These are phyloP conservation scores for Litsea cubeba DNA, from an alignment of 164 flowering plant genomes.

Conservation along the genomic window DNA sequence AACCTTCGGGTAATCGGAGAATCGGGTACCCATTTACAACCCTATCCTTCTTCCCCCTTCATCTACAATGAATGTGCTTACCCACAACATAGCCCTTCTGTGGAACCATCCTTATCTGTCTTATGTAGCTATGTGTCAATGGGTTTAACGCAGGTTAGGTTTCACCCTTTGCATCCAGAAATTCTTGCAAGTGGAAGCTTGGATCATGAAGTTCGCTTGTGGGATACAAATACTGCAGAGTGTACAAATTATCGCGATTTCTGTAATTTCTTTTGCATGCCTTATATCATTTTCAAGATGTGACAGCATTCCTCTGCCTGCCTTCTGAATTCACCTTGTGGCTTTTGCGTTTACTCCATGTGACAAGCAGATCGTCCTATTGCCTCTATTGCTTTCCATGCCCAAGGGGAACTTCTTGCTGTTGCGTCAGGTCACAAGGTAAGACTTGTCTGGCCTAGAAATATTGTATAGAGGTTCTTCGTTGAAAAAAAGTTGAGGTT, in stretches of 20 bases:
- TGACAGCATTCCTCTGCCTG: too few species aligned
- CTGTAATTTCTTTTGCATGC: constrained; percentile 40
- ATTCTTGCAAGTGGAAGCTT: constrained; percentile 96
- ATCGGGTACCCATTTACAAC: too few species aligned
- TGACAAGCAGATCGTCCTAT: constrained; percentile 76
- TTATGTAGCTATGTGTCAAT: background rate
- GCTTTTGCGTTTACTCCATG: background rate
- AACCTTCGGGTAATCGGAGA: too few species aligned
- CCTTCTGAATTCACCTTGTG: background rate
- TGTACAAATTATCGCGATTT: constrained; percentile 85
- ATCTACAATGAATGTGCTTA: background rate
- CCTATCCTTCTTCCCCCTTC: background rate
- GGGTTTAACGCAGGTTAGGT: constrained; percentile 66
- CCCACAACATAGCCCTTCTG: background rate
- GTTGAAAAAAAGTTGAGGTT: background rate
- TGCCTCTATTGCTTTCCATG: constrained; percentile 97
- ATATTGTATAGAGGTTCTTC: background rate
- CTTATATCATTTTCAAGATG: background rate
- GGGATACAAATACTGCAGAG: constrained; percentile 86
- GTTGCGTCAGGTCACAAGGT: constrained; percentile 99
- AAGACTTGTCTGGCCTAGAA: constrained; percentile 6
- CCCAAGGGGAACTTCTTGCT: constrained; percentile 85
- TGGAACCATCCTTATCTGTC: background rate
- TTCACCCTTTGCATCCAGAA: constrained; percentile 75
- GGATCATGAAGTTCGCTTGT: constrained; percentile 95